phyloP scores from a whole-genome alignment of 169 alveolate species.

The Plasmodium vinckei region DNA sequence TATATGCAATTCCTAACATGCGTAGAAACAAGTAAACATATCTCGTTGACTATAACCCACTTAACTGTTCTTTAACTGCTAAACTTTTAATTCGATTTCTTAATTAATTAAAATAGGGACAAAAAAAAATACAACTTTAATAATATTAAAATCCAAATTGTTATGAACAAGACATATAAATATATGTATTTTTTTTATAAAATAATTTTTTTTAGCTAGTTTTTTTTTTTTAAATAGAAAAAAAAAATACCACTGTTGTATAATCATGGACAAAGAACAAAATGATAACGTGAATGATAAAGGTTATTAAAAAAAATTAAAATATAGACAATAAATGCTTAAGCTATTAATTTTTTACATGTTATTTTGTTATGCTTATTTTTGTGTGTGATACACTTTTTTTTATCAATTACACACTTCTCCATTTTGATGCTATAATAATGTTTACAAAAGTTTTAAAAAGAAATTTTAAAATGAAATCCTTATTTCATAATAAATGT shows the following conservation, averaged over 20 bases:
- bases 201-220: constrained; percentile 7
- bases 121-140: not conserved
- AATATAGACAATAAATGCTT: not conserved
- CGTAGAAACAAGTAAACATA: too few relatives aligned
- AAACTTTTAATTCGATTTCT: too few relatives aligned
- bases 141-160: not conserved
- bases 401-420: not conserved
- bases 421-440: not conserved
- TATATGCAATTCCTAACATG: too few relatives aligned
- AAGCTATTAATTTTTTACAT: not conserved
- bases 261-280: constrained; percentile 19
- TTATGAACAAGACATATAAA: constrained; percentile 6
- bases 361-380: not conserved
- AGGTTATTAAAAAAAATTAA: constrained; percentile 30
- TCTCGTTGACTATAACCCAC: too few relatives aligned
- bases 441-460: not conserved
- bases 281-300: constrained; percentile 30
- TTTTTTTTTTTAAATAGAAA: constrained; percentile 8
- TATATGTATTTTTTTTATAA: not conserved
- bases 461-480: not conserved
- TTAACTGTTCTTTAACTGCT: too few relatives aligned
- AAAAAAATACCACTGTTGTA: constrained; percentile 13
- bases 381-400: not conserved
- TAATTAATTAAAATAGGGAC: not conserved
- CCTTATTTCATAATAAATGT: not conserved